Base-by-base conservation (phyloP, 2,329 filamentous ascomycete species). In the Aspergillus vadensis region DNA sequence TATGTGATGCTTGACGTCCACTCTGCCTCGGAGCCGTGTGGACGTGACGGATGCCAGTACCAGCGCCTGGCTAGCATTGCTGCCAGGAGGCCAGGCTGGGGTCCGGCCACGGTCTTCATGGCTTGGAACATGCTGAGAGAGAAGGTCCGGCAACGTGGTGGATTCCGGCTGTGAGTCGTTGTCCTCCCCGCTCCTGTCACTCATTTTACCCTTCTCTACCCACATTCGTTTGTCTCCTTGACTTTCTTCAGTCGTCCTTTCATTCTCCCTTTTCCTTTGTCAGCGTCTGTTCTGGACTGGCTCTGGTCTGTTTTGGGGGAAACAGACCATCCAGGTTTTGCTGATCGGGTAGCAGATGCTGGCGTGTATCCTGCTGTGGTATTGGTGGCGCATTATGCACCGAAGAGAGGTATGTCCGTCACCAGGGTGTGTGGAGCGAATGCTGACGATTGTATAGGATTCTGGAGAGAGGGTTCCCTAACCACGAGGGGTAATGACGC, bases 321-420 rank as follows among this genome's bases (percentile, higher is more conserved):
- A 41, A 30, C 48, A 53, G 57, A 32, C 60, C 62, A 61, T 25
- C 51, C 62, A 63, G 63, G 59, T 62, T 51, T 47, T 64, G 63
- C 64, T 70, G 41, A 69, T 58, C 52, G 43, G 55, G 27, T 58
- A 57, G 55, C 58, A 65, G 65, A 48, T 63, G 62, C 62, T 65
- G 58, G 58, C 51, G 61, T 58, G 49, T 57, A 53, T 63, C 60
- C 66, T 67, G 60, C 57, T 61, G 62, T 61, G 43, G 51, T 57
- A 65, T 58, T 67, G 66, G 58, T 64, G 66, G 63, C 43, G 39
- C 47, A 39, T 43, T 58, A 32, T 7, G 17, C 39, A n/a, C 41
- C 10, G n/a, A 14, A 15, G 25, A 55, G 49, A 64, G 65, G 65
- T 65, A 58, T 23, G 59, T n/a, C 21, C n/a, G 19, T 30, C n/a